These are phyloP conservation scores for Apophysomyces ossiformis DNA, from an alignment of 371 early-diverging fungal genomes.

Conservation along the genomic window DNA sequence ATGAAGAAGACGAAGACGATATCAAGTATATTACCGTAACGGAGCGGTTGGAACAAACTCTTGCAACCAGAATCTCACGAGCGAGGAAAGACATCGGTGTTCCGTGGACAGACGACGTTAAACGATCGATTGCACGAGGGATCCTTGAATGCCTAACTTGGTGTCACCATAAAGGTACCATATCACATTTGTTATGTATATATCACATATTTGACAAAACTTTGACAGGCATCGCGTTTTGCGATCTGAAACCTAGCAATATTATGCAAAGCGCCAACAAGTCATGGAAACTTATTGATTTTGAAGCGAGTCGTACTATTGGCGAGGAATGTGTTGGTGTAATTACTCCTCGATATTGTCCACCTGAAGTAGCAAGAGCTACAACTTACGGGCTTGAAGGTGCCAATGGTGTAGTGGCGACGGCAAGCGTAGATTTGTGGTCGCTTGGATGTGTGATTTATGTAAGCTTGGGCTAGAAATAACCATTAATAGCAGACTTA, in stretches of 20 bases:
- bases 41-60: constrained; percentile 46
- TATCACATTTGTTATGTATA: background rate
- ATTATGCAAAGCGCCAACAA: constrained; percentile 33
- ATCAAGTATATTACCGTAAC: constrained; percentile 46
- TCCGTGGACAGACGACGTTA: constrained; percentile 14
- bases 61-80: constrained; percentile 23
- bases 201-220: background rate
- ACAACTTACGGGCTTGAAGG: constrained; percentile 56
- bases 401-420: constrained; percentile 54
- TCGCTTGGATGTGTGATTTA: constrained; percentile 54
- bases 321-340: constrained; percentile 35
- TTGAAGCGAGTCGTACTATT: constrained; percentile 53
- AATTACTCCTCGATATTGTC: constrained; percentile 37
- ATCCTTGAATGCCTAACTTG: constrained; percentile 38
- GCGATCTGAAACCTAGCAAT: constrained; percentile 46
- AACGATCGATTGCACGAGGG: constrained; percentile 27
- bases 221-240: constrained; percentile 32
- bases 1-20: constrained; percentile 28
- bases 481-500: background rate
- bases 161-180: constrained; percentile 41
- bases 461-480: constrained; percentile 20
- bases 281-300: constrained; percentile 51
- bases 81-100: constrained; percentile 19
- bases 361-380: constrained; percentile 54
- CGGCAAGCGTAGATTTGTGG: constrained; percentile 53